Evolutionary conservation across 1,284 basidiomycete species (phyloP).

Genomic region (Ustilago sp.): DNA sequence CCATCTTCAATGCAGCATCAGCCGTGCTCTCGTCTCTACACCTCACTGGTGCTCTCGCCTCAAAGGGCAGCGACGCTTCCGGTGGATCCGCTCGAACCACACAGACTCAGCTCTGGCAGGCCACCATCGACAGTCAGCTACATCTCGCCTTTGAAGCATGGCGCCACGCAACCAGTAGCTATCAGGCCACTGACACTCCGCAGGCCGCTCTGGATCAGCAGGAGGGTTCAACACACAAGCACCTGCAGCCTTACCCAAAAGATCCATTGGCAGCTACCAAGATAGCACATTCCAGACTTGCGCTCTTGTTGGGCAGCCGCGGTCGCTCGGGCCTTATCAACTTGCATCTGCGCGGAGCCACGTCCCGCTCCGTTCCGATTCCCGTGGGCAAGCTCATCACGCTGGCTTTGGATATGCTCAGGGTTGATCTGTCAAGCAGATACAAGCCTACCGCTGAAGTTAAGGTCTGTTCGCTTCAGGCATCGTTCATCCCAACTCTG

Average conservation of each 20-base stretch:
- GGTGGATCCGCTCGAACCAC: slow-evolving; percentile 43
- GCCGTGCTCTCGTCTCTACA: slow-evolving; percentile 48
- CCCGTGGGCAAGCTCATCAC: slow-evolving; percentile 75
- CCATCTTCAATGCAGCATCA: slow-evolving; percentile 31
- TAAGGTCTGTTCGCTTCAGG: slow-evolving; percentile 43
- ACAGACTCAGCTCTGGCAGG: slow-evolving; percentile 57
- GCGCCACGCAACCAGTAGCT: slow-evolving; percentile 38
- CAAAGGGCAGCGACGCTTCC: slow-evolving; percentile 40
- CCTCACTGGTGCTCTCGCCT: slow-evolving; percentile 51
- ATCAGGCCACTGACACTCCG: slow-evolving; percentile 11
- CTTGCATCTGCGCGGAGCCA: slow-evolving; percentile 69
- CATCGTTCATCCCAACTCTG: slow-evolving; percentile 19
- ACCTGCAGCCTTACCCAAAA: slow-evolving; percentile 23
- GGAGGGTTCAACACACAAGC: slow-evolving; percentile 14
- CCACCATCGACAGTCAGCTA: slow-evolving; percentile 38
- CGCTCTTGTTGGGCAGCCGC: slow-evolving; percentile 40
- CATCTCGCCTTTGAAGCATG: slow-evolving; percentile 33
- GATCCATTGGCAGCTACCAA: slow-evolving; percentile 42
- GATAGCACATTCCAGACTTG: slow-evolving; percentile 27
- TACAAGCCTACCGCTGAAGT: slow-evolving; percentile 44
- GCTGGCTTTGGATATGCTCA: slow-evolving; percentile 71
- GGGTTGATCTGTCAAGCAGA: slow-evolving; percentile 69
- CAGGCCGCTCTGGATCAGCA: not conserved
- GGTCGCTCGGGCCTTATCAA: slow-evolving; percentile 36
- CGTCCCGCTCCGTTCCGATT: slow-evolving; percentile 78